Conservation (phyloP, 2,329 filamentous ascomycete genomes). For the Colletotrichum gloeosporioides region DNA sequence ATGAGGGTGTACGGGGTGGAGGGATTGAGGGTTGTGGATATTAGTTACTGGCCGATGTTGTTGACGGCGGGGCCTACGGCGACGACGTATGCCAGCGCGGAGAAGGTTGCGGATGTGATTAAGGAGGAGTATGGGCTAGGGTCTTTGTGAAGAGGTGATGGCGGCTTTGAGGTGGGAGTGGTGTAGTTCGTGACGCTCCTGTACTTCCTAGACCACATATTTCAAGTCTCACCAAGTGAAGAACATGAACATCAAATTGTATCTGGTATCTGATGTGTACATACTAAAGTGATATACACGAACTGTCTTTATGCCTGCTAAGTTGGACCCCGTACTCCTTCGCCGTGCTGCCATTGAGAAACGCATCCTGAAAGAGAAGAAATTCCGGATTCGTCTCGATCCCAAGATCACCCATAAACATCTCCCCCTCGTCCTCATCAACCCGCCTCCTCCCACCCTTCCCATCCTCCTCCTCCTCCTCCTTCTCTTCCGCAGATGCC, state of each 20-base stretch:
- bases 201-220: too few species aligned
- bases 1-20: conserved; percentile 17
- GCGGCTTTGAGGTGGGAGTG: not conserved
- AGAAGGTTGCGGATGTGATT: conserved; percentile 8
- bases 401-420: not conserved
- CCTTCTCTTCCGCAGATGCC: rapidly evolving
- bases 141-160: not conserved
- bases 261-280: not conserved
- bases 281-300: not conserved
- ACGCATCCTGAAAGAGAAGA: not conserved
- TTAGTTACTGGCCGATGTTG: conserved; percentile 22
- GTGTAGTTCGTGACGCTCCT: not conserved
- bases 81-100: conserved; percentile 2
- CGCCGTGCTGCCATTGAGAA: not conserved
- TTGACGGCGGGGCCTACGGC: conserved; percentile 1
- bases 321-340: not conserved
- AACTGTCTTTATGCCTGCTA: not conserved
- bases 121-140: not conserved
- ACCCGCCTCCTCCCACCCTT: rapidly evolving
- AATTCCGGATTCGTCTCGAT: not conserved
- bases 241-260: not conserved
- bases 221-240: not conserved
- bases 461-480: not conserved
- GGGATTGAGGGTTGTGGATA: conserved; percentile 16
- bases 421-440: not conserved